Evolutionary conservation across 2,329 filamentous ascomycete species (phyloP).

Genomic region (Monosporascus sp.): DNA sequence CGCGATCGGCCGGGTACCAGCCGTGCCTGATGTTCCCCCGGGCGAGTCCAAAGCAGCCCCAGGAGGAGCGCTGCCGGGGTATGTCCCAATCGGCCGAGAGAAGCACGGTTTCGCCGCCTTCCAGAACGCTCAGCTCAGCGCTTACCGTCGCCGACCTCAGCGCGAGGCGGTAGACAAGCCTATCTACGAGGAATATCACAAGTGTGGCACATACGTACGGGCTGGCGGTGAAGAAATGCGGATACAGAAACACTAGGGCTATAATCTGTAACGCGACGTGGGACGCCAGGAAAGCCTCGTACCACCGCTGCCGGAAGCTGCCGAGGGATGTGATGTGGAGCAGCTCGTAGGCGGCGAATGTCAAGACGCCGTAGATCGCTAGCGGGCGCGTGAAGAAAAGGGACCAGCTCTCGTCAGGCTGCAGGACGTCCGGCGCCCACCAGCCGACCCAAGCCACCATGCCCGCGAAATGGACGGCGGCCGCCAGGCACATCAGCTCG

Average conservation of each 20-base stretch:
- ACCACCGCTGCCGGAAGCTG: constrained; percentile 54
- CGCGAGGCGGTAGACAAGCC: constrained; percentile 50
- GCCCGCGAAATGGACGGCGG: constrained; percentile 47
- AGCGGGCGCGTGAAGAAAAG: constrained; percentile 47
- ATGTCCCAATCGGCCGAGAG: constrained; percentile 35
- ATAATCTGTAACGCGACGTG: constrained; percentile 53
- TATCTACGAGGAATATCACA: constrained; percentile 51
- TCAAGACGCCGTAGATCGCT: constrained; percentile 47
- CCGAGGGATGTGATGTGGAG: constrained; percentile 57
- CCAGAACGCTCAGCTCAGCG: constrained; percentile 46
- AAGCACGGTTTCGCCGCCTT: constrained; percentile 51
- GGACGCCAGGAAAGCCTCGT: constrained; percentile 55
- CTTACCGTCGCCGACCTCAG: constrained; percentile 42
- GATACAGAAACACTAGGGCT: constrained; percentile 51
- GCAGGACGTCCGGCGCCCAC: constrained; percentile 42
- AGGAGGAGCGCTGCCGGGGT: constrained; percentile 6
- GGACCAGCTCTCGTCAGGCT: constrained; percentile 28
- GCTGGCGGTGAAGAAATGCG: constrained; percentile 49
- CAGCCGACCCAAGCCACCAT: constrained; percentile 53
- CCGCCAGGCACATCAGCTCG: constrained; percentile 55
- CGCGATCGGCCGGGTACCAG: constrained; percentile 58
- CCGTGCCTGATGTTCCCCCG: constrained; percentile 37
- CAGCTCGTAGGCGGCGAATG: constrained; percentile 53
- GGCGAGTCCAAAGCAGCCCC: constrained; percentile 8
- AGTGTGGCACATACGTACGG: constrained; percentile 49